Conservation (phyloP, 306 rosid species). For the Ammopiptanthus mongolicus region DNA sequence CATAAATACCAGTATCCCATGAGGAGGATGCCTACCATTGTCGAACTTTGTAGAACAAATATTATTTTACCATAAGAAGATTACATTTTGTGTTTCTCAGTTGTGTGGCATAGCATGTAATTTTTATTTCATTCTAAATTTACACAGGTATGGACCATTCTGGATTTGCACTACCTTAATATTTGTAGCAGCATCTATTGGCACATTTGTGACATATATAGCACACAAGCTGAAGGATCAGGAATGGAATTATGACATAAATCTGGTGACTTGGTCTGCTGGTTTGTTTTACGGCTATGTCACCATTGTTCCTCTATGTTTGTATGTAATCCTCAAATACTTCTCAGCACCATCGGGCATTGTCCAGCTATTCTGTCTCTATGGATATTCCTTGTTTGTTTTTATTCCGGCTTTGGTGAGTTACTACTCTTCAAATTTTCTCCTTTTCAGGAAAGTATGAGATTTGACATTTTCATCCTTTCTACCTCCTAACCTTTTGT, state of each 20-base stretch:
- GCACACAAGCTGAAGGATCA: conserved; percentile 60
- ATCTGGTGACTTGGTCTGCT: conserved; percentile 80
- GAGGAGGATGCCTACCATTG: background rate
- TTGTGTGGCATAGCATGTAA: background rate
- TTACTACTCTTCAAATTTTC: conserved; percentile 8
- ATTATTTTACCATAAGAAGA: background rate
- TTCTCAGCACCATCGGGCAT: conserved; percentile 84
- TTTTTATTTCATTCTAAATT: conserved; percentile 16
- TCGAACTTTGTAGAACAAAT: background rate
- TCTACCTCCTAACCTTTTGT: background rate
- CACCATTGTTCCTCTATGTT: conserved; percentile 59
- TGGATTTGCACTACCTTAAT: conserved; percentile 88
- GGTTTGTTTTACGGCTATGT: conserved; percentile 84
- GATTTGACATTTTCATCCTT: background rate
- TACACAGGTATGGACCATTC: conserved; percentile 75
- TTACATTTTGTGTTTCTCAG: background rate
- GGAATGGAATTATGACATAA: conserved; percentile 78
- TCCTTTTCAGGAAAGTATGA: background rate
- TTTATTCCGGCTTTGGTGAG: conserved; percentile 81
- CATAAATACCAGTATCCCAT: background rate
- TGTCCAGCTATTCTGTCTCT: conserved; percentile 78
- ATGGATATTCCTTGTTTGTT: conserved; percentile 78
- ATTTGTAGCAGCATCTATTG: conserved; percentile 81
- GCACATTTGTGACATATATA: conserved; percentile 74
- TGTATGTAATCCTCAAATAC: conserved; percentile 67